Percentiles rank a stretch among this genome's conserved stretches.
Conservation (phyloP, 805 yeast genomes). For the Suhomyces pyralidae region DNA sequence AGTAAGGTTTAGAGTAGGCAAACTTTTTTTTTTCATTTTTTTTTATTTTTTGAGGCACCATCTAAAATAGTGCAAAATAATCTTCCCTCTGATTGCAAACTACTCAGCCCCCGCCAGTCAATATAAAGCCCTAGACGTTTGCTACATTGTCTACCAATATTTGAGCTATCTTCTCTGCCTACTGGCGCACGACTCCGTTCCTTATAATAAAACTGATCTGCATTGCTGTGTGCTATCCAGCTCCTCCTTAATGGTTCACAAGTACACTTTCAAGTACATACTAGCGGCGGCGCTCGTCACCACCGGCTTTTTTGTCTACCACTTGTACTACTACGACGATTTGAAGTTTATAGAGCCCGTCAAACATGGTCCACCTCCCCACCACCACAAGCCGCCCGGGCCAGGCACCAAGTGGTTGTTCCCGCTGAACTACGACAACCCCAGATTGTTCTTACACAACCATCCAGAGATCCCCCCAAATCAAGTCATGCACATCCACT, state of each 20-base stretch:
- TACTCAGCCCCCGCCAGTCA: too few relatives aligned
- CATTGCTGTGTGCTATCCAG: not conserved
- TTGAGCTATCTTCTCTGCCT: not conserved
- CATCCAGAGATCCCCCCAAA: not conserved
- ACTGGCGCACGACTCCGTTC: not conserved
- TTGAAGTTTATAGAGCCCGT: not conserved
- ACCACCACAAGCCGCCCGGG: not conserved
- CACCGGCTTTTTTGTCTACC: slow-evolving; percentile 1
- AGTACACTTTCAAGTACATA: slow-evolving; percentile 3
- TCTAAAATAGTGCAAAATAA: too few relatives aligned
- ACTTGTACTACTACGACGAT: slow-evolving; percentile 1
- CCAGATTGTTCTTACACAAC: not conserved
- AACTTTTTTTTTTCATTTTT: too few relatives aligned
- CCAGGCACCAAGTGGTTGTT: not conserved
- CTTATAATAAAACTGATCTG: not conserved
- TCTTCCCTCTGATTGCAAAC: too few relatives aligned
- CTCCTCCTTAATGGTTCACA: not conserved
- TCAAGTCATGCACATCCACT: not conserved
- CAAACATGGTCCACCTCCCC: not conserved
- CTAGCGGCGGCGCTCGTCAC: not conserved
- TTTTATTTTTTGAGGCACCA: too few relatives aligned
- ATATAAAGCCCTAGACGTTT: not conserved
- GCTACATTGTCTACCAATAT: not conserved
- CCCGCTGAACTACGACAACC: not conserved
- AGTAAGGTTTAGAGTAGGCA: too few relatives aligned